Percentiles rank a stretch among this genome's conserved stretches.
These are phyloP conservation scores for Claviceps maximensis DNA, from an alignment of 2,329 filamentous ascomycete species.

Conservation along the genomic window DNA sequence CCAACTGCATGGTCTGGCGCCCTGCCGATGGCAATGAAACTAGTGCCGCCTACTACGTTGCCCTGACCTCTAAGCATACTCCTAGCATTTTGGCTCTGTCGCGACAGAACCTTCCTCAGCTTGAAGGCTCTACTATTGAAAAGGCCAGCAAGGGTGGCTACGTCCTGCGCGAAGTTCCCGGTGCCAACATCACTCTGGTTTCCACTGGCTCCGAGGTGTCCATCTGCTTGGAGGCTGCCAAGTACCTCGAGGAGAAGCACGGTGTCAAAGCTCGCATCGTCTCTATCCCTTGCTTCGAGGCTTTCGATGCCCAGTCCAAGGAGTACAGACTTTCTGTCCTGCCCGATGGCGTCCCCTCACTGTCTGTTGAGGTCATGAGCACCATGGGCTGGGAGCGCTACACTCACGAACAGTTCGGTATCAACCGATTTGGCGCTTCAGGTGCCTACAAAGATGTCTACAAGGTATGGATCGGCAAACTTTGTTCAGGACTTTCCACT, in stretches of 20 bases:
- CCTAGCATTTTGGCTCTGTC: constrained; percentile 90
- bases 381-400: constrained; percentile 99
- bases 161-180: constrained; percentile 70
- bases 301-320: constrained; percentile 89
- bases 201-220: constrained; percentile 93
- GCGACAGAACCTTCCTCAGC: constrained; percentile 95
- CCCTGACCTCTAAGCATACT: constrained; percentile 77
- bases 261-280: constrained; percentile 81
- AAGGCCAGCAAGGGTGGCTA: constrained; percentile 92
- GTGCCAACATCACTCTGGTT: constrained; percentile 76
- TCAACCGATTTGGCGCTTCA: constrained; percentile 97
- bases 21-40: constrained; percentile 98
- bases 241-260: constrained; percentile 81
- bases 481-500: background rate
- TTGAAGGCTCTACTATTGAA: constrained; percentile 86
- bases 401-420: constrained; percentile 97
- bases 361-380: constrained; percentile 93
- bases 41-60: constrained; percentile 92
- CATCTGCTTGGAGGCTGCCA: constrained; percentile 85
- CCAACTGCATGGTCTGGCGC: constrained; percentile 99
- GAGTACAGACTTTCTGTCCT: constrained; percentile 89
- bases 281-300: constrained; percentile 92
- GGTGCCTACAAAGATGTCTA: constrained; percentile 98
- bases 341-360: constrained; percentile 81
- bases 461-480: constrained; percentile 45